phyloP scores from a whole-genome alignment of 2,329 filamentous ascomycete genomes.

The Colletotrichum musae region DNA sequence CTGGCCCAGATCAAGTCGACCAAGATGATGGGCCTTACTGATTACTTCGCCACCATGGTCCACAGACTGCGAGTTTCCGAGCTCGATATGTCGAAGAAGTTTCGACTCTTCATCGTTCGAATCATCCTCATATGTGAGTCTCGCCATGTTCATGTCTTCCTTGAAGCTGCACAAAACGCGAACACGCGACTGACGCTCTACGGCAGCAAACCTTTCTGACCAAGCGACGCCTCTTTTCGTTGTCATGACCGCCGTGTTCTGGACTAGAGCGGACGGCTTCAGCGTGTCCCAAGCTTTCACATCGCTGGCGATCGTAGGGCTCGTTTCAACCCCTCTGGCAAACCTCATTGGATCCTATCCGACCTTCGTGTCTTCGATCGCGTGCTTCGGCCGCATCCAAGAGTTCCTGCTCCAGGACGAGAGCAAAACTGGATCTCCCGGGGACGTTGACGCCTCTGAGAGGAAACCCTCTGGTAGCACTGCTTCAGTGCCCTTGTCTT shows the following conservation, averaged over 20 bases:
- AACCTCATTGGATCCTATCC: conserved; percentile 39
- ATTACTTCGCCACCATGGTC: conserved; percentile 49
- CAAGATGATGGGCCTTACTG: conserved; percentile 53
- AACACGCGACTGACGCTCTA: conserved; percentile 15
- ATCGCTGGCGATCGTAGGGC: conserved; percentile 43
- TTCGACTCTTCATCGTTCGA: conserved; percentile 33
- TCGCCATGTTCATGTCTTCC: background rate
- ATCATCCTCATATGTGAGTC: conserved; percentile 40
- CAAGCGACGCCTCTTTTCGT: conserved; percentile 13
- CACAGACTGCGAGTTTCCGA: conserved; percentile 55
- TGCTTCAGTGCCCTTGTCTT: too few species aligned
- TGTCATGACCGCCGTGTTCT: conserved; percentile 36
- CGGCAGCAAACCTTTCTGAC: conserved; percentile 21
- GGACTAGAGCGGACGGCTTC: conserved; percentile 25
- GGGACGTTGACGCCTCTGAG: too few species aligned
- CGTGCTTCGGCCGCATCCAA: conserved; percentile 43
- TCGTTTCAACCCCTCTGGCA: conserved; percentile 42
- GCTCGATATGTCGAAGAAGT: conserved; percentile 54
- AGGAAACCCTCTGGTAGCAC: too few species aligned
- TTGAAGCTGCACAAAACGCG: too few species aligned
- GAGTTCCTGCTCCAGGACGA: conserved; percentile 39
- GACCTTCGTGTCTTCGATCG: conserved; percentile 21
- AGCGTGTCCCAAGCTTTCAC: conserved; percentile 43
- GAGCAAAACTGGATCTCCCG: background rate
- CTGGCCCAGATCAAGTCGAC: conserved; percentile 53